These are phyloP conservation scores for Fusarium subglutinans DNA, from an alignment of 2,329 filamentous ascomycete genomes.

Conservation along the genomic window DNA sequence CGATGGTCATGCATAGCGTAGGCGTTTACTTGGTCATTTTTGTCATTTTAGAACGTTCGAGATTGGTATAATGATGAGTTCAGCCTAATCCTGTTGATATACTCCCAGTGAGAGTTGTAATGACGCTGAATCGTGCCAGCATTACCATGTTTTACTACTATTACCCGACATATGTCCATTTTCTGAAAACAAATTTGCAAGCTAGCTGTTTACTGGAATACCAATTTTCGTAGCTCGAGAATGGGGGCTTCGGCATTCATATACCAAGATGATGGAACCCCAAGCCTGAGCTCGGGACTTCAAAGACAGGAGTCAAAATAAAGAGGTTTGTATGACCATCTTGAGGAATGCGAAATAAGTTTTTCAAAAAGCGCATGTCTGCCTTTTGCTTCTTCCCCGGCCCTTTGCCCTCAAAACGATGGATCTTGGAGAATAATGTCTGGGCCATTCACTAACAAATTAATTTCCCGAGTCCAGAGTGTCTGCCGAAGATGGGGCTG, in stretches of 20 bases:
- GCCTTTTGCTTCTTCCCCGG: neutral
- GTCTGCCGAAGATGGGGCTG: neutral
- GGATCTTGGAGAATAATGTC: neutral
- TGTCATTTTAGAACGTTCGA: neutral
- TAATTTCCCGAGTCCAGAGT: neutral
- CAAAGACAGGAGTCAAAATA: neutral
- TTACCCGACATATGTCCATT: neutral
- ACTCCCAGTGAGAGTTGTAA: too few relatives aligned
- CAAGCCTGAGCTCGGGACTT: neutral
- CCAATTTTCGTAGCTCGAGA: too few relatives aligned
- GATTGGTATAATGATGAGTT: neutral
- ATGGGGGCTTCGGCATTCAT: too few relatives aligned
- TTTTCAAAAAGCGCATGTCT: too few relatives aligned
- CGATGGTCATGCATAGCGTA: conserved; percentile 36
- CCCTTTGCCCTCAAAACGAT: neutral
- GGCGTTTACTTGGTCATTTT: conserved; percentile 32
- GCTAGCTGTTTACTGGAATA: neutral
- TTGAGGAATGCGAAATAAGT: too few relatives aligned
- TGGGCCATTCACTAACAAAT: neutral
- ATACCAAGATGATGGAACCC: neutral
- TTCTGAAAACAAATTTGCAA: neutral
- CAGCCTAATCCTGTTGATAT: neutral
- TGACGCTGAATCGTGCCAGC: neutral
- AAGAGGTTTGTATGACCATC: neutral
- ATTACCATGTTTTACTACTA: neutral